Evolutionary conservation across 768 basidiomycete genomes (phyloP), one percentile per base, ranked within the genome.

Genomic region (Lactarius sanguifluus): DNA sequence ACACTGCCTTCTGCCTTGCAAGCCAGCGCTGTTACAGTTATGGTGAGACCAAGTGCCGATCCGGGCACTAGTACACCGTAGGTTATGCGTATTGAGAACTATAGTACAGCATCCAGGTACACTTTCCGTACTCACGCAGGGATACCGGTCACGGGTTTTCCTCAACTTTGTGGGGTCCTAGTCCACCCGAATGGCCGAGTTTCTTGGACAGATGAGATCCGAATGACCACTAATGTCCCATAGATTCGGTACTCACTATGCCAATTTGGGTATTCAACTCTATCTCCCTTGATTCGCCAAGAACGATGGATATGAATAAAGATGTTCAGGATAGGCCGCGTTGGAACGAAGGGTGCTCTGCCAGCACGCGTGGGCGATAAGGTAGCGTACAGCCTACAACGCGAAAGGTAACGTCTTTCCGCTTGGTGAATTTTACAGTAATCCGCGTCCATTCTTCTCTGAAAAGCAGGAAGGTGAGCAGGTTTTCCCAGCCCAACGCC

Each of bases 271-370:
- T 38, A 45, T 30, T 57, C 36, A 25, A 57, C 8, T 66, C 60
- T 9, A 23, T 30, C 56, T 18, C 34, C 60, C 55, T 32, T 66
- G 60, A 16, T 57, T 40, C 1, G 28, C 45, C 28, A 59, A 52
- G 25, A 54, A 59, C 34, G 59, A 56, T 59, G 64, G 43, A 65
- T 40, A 15, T 40, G 15, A 16, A 40, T 15, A 13, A 57, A 61
- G n/a, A 66, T 60, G 28, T 61, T 61, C 36, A 57, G 61, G n/a
- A 61, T 61, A 20, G 60, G 65, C 20, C 45, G 60, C 61, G 41
- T 66, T 1, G 65, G 61, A 50, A 62, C 65, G 20, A 61, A 66
- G 20, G 60, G 65, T 18, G 65, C 60, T 62, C 60, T 62, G 30
- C 25, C 43, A 40, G 32, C 25, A 23, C 25, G 47, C 0, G 25